Conservation (phyloP, 1,284 basidiomycete genomes). For the Peniophora sp. region DNA sequence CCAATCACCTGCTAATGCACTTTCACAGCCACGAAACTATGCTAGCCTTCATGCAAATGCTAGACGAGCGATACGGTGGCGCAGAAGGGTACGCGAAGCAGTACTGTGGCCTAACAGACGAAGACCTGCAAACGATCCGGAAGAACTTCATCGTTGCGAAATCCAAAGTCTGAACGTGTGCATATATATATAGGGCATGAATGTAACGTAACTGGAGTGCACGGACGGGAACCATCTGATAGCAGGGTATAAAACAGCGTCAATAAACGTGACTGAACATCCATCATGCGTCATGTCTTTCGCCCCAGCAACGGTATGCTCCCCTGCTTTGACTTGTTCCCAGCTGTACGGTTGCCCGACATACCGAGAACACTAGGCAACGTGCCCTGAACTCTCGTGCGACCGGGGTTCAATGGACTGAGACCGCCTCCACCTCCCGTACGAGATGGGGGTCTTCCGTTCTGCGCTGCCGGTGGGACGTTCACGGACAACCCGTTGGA, state of each 20-base stretch:
- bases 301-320: conserved; percentile 27
- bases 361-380: conserved; percentile 26
- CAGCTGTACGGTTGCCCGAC: conserved; percentile 27
- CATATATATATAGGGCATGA: not conserved
- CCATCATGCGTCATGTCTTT: conserved; percentile 20
- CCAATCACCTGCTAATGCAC: not conserved
- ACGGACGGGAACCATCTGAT: not conserved
- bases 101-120: conserved; percentile 44
- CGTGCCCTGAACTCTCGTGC: conserved; percentile 46
- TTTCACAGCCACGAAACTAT: conserved; percentile 57
- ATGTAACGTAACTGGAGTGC: too few relatives aligned
- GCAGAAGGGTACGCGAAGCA: conserved; percentile 52
- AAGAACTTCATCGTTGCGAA: conserved; percentile 43
- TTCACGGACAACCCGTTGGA: conserved; percentile 6
- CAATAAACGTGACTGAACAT: not conserved
- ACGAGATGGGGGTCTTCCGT: conserved; percentile 21
- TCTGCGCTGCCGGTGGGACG: not conserved
- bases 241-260: not conserved
- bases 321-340: conserved; percentile 39
- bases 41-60: conserved; percentile 51
- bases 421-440: conserved; percentile 42
- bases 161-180: not conserved
- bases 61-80: conserved; percentile 60
- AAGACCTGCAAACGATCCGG: conserved; percentile 52
- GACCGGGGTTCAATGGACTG: conserved; percentile 63